phyloP scores from a whole-genome alignment of 805 yeast genomes.

The Torulaspora franciscae region DNA sequence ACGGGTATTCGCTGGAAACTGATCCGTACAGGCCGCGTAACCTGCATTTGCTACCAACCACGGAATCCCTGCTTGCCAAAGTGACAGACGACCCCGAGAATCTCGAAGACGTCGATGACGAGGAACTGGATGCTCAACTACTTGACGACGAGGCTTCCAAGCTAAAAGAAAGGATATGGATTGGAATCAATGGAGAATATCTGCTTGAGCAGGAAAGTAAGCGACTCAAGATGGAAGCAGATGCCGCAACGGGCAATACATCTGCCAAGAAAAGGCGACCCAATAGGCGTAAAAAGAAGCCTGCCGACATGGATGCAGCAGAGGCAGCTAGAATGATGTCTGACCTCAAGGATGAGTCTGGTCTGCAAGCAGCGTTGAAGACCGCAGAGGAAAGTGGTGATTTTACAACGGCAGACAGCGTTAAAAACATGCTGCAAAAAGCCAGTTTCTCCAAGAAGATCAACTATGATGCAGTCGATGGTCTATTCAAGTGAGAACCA shows the following conservation, averaged over 20 bases:
- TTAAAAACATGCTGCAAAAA: slow-evolving; percentile 68
- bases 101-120: slow-evolving; percentile 78
- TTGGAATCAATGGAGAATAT: slow-evolving; percentile 81
- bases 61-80: slow-evolving; percentile 47
- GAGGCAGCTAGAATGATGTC: slow-evolving; percentile 21
- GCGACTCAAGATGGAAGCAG: slow-evolving; percentile 79
- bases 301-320: slow-evolving; percentile 20
- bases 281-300: slow-evolving; percentile 31
- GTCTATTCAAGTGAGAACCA: slow-evolving; percentile 34
- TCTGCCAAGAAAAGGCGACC: slow-evolving; percentile 45
- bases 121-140: slow-evolving; percentile 58
- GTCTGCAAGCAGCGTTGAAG: slow-evolving; percentile 41
- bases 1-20: slow-evolving; percentile 36
- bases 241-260: slow-evolving; percentile 74
- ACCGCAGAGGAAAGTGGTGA: slow-evolving; percentile 34
- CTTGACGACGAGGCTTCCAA: slow-evolving; percentile 65
- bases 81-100: slow-evolving; percentile 58
- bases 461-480: slow-evolving; percentile 77
- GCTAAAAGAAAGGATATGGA: slow-evolving; percentile 82
- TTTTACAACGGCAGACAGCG: slow-evolving; percentile 69
- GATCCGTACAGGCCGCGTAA: slow-evolving; percentile 51
- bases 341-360: slow-evolving; percentile 28
- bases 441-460: slow-evolving; percentile 82
- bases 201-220: slow-evolving; percentile 80
- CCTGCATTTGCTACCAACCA: slow-evolving; percentile 53